Conservation (phyloP, 176 grass and related monocot genomes). For the Poa pratensis region DNA sequence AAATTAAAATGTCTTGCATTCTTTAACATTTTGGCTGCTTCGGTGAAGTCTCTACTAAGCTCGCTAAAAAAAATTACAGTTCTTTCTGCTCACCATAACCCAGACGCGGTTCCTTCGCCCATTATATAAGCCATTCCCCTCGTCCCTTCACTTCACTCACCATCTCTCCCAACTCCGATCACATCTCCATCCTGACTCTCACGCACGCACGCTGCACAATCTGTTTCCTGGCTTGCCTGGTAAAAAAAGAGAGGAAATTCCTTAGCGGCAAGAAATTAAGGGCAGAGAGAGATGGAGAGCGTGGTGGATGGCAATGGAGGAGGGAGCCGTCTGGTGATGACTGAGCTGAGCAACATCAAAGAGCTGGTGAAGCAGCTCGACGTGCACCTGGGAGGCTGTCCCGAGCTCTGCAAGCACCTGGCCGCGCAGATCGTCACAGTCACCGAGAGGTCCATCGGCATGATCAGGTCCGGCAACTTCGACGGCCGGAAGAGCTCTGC, state of each 20-base stretch:
- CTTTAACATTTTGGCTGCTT: not conserved
- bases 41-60: no score
- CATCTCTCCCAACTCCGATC: not conserved
- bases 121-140: not conserved
- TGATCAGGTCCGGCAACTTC: constrained; percentile 36
- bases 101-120: not conserved
- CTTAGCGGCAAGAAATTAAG: not conserved
- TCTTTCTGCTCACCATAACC: not conserved
- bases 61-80: no score
- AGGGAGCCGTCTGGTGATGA: constrained; percentile 35
- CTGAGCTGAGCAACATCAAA: constrained; percentile 56
- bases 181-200: not conserved
- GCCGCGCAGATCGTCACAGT: constrained; percentile 43
- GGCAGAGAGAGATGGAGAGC: constrained; percentile 36
- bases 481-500: constrained; percentile 19
- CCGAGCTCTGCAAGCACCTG: constrained; percentile 54
- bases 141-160: not conserved
- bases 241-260: not conserved
- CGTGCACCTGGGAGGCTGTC: constrained; percentile 37
- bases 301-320: constrained; percentile 35
- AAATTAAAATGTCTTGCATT: not conserved
- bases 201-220: not conserved
- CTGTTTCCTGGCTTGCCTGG: not conserved
- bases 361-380: constrained; percentile 62
- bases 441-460: constrained; percentile 57